A percentile compares a stretch with the other conserved stretches of the same genome.
Evolutionary conservation across 164 flowering plant genomes (phyloP).

Genomic region (Macadamia integrifolia): DNA sequence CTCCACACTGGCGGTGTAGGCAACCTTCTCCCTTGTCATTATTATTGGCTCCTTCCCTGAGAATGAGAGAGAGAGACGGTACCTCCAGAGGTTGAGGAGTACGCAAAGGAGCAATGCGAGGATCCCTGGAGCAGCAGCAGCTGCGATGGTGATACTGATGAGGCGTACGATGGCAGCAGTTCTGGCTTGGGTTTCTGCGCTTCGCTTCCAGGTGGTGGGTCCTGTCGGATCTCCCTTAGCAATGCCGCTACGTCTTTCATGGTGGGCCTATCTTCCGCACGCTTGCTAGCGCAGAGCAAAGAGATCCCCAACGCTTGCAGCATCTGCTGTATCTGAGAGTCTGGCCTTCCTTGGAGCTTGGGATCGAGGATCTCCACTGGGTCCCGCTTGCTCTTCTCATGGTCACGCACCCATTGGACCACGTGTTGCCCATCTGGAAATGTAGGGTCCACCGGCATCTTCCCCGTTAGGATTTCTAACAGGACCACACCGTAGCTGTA

Average conservation of each 20-base stretch:
- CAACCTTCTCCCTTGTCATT: too few species aligned
- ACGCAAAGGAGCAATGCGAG: constrained; percentile 47
- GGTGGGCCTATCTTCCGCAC: constrained; percentile 67
- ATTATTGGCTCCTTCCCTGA: neutral
- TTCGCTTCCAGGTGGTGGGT: constrained; percentile 32
- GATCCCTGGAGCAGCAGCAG: constrained; percentile 48
- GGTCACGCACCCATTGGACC: constrained; percentile 67
- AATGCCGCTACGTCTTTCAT: constrained; percentile 87
- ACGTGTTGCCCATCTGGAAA: constrained; percentile 68
- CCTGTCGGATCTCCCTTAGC: constrained; percentile 59
- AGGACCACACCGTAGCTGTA: constrained; percentile 77
- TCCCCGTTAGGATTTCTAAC: constrained; percentile 69
- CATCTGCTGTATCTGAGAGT: constrained; percentile 74
- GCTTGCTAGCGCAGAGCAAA: constrained; percentile 63
- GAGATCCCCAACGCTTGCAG: constrained; percentile 74
- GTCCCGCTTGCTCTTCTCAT: constrained; percentile 53
- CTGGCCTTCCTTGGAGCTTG: constrained; percentile 54
- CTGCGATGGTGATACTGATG: constrained; percentile 46
- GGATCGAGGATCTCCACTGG: constrained; percentile 59
- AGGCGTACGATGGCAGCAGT: constrained; percentile 16
- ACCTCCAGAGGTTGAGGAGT: constrained; percentile 47
- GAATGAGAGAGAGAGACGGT: constrained; percentile 11
- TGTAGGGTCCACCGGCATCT: constrained; percentile 62
- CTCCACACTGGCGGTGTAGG: too few species aligned
- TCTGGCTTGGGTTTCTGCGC: constrained; percentile 32